Evolutionary conservation across 768 basidiomycete genomes (phyloP).

Genomic region (Cubamyces sp.): DNA sequence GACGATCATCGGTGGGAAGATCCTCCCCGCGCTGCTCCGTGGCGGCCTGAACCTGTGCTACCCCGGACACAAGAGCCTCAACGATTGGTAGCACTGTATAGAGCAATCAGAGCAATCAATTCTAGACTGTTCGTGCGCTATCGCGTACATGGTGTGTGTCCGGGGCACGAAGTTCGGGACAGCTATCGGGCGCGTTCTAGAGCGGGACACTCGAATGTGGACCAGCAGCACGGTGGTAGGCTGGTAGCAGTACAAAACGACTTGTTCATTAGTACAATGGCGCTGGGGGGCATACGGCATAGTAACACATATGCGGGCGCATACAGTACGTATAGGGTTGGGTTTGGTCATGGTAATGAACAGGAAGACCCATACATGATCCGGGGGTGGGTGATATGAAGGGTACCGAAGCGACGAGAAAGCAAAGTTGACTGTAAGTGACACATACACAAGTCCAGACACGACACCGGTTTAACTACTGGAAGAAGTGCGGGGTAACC

Average conservation of each 20-base stretch:
- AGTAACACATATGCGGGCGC: background rate
- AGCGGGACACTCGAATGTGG: background rate
- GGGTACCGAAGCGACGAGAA: background rate
- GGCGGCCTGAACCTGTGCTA: slow-evolving; percentile 81
- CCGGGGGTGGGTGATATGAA: background rate
- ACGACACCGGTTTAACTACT: no score
- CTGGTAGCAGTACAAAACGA: slow-evolving; percentile 6
- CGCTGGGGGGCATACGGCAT: slow-evolving; percentile 9
- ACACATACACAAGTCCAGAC: background rate
- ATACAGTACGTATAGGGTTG: background rate
- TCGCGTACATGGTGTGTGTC: background rate
- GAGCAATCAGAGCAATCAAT: background rate
- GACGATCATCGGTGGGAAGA: slow-evolving; percentile 82
- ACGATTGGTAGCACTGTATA: slow-evolving; percentile 63
- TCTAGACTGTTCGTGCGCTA: background rate
- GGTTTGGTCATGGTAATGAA: background rate
- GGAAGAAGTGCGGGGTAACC: no score
- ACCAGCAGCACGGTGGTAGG: background rate
- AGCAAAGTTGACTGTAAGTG: slow-evolving; percentile 4
- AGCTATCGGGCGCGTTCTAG: no score
- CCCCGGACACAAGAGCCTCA: slow-evolving; percentile 66
- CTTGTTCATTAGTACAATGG: slow-evolving; percentile 22
- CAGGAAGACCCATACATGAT: background rate
- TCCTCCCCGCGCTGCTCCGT: slow-evolving; percentile 84
- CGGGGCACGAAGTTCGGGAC: no score